These are phyloP conservation scores for Solanum dulcamara DNA, from an alignment of 257 asterid genomes.

Conservation along the genomic window DNA sequence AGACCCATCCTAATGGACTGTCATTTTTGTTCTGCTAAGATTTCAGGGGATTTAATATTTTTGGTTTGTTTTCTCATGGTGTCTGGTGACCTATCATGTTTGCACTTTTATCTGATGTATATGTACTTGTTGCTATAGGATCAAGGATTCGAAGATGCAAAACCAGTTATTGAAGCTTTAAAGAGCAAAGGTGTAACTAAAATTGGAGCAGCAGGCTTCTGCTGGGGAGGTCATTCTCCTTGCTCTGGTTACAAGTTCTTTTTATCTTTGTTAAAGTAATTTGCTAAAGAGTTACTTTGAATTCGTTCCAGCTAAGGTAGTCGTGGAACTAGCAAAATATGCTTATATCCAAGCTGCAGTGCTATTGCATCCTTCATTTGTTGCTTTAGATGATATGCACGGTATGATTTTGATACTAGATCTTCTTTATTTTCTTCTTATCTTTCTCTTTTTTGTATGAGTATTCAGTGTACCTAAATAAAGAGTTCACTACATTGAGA, in stretches of 20 bases:
- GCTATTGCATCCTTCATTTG: constrained; percentile 55
- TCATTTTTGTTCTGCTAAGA: not conserved
- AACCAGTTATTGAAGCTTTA: constrained; percentile 43
- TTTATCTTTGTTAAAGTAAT: not conserved
- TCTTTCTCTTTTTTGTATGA: not conserved
- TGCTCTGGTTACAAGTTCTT: not conserved
- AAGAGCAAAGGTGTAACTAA: constrained; percentile 43
- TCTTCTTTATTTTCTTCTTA: not conserved
- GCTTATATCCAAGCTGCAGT: constrained; percentile 47
- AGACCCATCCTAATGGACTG: not conserved
- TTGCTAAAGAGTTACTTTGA: not conserved
- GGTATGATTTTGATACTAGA: constrained; percentile 13
- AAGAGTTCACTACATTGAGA: not conserved
- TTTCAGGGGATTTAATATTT: not conserved
- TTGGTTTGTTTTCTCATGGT: not conserved
- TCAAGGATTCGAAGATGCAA: constrained; percentile 49
- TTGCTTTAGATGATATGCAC: constrained; percentile 36
- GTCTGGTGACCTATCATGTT: not conserved
- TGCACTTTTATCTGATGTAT: not conserved
- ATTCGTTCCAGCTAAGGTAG: constrained; percentile 47
- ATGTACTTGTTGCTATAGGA: constrained; percentile 15
- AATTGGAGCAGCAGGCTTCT: constrained; percentile 62
- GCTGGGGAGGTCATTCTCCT: constrained; percentile 49
- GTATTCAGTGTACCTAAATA: not conserved
- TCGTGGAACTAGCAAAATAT: constrained; percentile 40